These are phyloP conservation scores for Cryptosporidium bovis DNA, from an alignment of 169 alveolate species.

Conservation along the genomic window DNA sequence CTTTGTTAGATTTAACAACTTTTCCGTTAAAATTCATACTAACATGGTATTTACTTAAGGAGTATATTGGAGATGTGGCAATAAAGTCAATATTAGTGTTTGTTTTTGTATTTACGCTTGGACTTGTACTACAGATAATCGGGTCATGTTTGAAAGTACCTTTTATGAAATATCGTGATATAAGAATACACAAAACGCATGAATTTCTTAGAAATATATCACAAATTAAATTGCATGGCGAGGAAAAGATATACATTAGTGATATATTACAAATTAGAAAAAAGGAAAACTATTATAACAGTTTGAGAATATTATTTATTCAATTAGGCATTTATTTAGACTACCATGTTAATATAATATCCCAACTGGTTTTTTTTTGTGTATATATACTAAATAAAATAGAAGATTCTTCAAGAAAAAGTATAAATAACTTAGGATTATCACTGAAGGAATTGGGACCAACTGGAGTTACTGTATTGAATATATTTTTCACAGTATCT, in stretches of 20 bases:
- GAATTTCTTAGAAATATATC: conserved; percentile 22
- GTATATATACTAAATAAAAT: conserved; percentile 10
- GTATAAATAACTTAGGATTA: not conserved
- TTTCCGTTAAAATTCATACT: conserved; percentile 40
- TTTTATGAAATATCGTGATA: conserved; percentile 60
- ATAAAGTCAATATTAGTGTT: conserved; percentile 24
- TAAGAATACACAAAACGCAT: conserved; percentile 46
- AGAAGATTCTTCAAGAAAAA: not conserved
- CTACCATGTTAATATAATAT: conserved; percentile 24
- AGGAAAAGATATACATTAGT: not conserved
- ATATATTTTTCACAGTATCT: conserved; percentile 41
- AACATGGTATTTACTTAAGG: conserved; percentile 41
- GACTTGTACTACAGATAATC: conserved; percentile 30
- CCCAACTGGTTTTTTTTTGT: conserved; percentile 51
- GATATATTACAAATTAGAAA: conserved; percentile 18
- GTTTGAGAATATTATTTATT: conserved; percentile 14
- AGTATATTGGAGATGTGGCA: conserved; percentile 50
- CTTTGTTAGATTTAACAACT: conserved; percentile 14
- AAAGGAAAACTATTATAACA: conserved; percentile 39
- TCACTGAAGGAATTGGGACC: conserved; percentile 41
- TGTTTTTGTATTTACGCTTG: conserved; percentile 19
- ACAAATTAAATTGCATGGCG: conserved; percentile 5
- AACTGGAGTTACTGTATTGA: conserved; percentile 44
- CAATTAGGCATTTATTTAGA: conserved; percentile 56
- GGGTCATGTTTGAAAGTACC: conserved; percentile 50